Evolutionary conservation across 192 early-diverging fungal genomes (phyloP), one percentile per base, ranked within the genome.

Genomic region (Coemansia sp.): DNA sequence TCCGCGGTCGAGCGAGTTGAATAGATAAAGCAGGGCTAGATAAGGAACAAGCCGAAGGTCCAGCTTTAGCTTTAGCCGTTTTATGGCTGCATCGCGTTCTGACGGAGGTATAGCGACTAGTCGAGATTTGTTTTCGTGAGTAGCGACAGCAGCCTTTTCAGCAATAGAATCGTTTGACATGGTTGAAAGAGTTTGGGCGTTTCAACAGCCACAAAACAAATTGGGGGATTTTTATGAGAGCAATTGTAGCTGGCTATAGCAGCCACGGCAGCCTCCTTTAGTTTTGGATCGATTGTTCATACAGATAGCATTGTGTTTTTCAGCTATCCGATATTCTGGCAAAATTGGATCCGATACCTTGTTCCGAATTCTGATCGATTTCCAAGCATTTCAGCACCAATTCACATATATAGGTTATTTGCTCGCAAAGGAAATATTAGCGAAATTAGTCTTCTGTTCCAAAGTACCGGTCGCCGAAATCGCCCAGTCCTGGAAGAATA

Each of bases 391-490:
- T 6, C 10, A 35, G 33, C 33, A 35, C 33, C 6, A 35, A 6
- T 35, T 6, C 33, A 35, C 1, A 35, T 35, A 35, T 35, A 35
- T 2, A 6, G 33, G 7, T 35, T 35, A 6, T 35, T 35, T 10
- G 7, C 33, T 9, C 33, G 2, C 33, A 35, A 35, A 35, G 23
- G 7, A 35, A 35, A 35, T 35, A 35, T 7, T 35, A 35, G 33
- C 1, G n/a, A 46, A 3, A 19, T 59, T 66, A 74, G 18, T 73
- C 81, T 21, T 86, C 86, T 10, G 90, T 90, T 35, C 90, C 88
- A 80, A 92, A 88, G 73, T 92, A 94, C 63, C 90, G 82, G 80
- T 90, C 91, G 55, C 92, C 92, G 68, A 94, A 97, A 73, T 94
- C 93, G 37, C 94, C 92, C 30, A 94, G 72, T 12, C 94, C 94